Base-by-base conservation (phyloP, 164 flowering plant species). In the Sedum album region DNA sequence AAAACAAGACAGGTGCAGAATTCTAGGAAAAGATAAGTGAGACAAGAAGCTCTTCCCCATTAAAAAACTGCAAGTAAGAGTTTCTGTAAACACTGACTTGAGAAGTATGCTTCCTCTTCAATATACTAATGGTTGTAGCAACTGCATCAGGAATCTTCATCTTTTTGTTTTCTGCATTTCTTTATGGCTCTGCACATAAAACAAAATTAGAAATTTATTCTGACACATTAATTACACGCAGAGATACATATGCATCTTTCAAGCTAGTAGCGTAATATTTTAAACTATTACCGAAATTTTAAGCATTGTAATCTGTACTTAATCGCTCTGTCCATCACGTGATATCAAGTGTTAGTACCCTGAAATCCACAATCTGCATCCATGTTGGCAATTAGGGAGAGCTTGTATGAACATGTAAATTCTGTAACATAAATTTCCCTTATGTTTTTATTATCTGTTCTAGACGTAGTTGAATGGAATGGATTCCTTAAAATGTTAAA, bases 61-160 rank as follows among this genome's bases (percentile, higher is more conserved):
- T 57, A 28, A 57, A 28, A 20, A 57, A 57, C 33, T 57, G 33
- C 33, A 57, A 28, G 35, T 26, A 57, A 57, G 62, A 44, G 48
- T 44, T 44, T 28, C 62, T 28, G 62, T 26, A 28, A 57, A 57
- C 62, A 57, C 62, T 57, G 23, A 28, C 62, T 57, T 28, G 62
- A 33, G 33, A 57, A 57, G 25, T 14, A 57, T 28, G 62, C 62
- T 57, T 57, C 62, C 62, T 28, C 6, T 57, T 28, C 20, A 57
- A 3, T 57, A 57, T 13, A 51, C 48, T 44, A 44, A 28, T 57
- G 62, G 62, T 33, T 57, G 62, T 57, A 28, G 62, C 33, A 20
- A 57, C 62, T 57, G 33, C 31, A 26, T 57, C 62, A 28, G 62
- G 62, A 57, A 57, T 57, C 62, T 57, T 57, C 33, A 57, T 57